phyloP scores from a whole-genome alignment of 2,329 filamentous ascomycete genomes.

The Tolypocladium paradoxum region DNA sequence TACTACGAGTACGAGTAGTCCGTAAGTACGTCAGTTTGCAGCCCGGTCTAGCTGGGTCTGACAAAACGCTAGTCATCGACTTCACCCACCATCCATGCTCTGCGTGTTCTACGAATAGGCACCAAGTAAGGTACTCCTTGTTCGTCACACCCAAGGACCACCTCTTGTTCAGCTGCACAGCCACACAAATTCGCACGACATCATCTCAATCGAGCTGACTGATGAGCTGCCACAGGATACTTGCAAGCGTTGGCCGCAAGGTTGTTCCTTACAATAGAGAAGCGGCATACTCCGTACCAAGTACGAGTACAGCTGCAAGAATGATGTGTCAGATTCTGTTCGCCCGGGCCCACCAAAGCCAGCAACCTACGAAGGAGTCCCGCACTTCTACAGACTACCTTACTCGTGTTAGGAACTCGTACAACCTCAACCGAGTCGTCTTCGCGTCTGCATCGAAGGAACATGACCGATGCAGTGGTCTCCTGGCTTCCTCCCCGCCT shows the following conservation, averaged over 20 bases:
- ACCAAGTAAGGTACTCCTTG: background rate
- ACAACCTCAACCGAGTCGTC: background rate
- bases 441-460: background rate
- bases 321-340: background rate
- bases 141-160: background rate
- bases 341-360: background rate
- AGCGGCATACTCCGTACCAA: no score
- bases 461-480: background rate
- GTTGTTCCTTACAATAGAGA: background rate
- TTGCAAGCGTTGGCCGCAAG: background rate
- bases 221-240: background rate
- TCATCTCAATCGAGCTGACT: background rate
- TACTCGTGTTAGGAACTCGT: background rate
- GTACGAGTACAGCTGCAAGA: background rate
- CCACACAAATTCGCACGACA: background rate
- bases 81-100: background rate
- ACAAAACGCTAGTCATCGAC: background rate
- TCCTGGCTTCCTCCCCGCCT: background rate
- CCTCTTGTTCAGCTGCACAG: background rate
- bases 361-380: background rate
- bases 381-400: background rate
- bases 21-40: background rate
- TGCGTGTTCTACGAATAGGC: background rate
- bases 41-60: background rate
- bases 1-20: no score